phyloP scores from a whole-genome alignment of 345 rosid species.

The Lepidium sativum region DNA sequence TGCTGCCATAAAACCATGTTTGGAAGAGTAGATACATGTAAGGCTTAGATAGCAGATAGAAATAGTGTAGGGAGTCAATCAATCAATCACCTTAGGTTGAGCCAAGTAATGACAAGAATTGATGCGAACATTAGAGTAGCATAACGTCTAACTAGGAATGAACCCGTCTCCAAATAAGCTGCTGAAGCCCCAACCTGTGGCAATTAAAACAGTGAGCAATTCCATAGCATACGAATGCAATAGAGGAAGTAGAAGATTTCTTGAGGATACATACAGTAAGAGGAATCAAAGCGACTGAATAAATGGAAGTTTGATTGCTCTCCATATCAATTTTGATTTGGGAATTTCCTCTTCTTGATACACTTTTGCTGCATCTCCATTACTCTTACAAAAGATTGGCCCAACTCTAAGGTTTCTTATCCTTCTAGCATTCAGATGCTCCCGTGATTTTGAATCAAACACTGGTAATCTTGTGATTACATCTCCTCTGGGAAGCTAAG shows the following conservation, averaged over 20 bases:
- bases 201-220: background rate
- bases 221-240: background rate
- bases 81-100: constrained; percentile 61
- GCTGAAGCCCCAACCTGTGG: constrained; percentile 74
- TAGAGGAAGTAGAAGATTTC: background rate
- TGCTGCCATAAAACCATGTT: constrained; percentile 47
- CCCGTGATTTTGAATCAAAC: constrained; percentile 1
- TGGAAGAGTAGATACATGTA: background rate
- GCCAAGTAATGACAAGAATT: constrained; percentile 68
- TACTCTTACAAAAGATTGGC: constrained; percentile 14
- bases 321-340: constrained; percentile 65
- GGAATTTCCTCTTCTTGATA: constrained; percentile 38
- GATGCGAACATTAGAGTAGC: constrained; percentile 63
- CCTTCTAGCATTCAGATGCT: background rate
- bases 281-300: constrained; percentile 82
- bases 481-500: constrained; percentile 24
- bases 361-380: background rate
- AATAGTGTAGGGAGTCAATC: background rate
- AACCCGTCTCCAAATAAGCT: constrained; percentile 69
- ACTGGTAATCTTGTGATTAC: background rate
- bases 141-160: constrained; percentile 45
- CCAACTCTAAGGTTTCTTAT: background rate
- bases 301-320: constrained; percentile 77
- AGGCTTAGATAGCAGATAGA: background rate
- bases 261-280: constrained; percentile 51